Base-by-base conservation (phyloP, 306 rosid genomes). In the Neltuma alba region DNA sequence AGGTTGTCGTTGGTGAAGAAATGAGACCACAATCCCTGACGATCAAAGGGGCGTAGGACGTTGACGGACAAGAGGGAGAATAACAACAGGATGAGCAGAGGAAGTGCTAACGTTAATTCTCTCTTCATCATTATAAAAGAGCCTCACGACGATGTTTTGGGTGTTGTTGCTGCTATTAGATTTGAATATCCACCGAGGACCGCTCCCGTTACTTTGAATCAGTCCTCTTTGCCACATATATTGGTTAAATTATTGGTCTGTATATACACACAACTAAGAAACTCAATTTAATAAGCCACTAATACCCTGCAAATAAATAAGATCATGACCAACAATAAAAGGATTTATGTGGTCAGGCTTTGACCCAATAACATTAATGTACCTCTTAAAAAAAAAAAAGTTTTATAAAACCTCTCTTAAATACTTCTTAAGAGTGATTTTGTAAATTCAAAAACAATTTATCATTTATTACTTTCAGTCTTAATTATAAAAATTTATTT, bases 131-230 rank as follows among this genome's bases (percentile, higher is more conserved):
- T 31, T 52, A 74, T 63, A 21, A 82, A 82, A 37, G 41, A 76
- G 11, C 42, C 41, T 54, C 20, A 70, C 61, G 47, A 41, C 10
- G 7, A 85, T 34, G 66, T 70, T 72, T 9, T 42, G 47, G 3
- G 79, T 69, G 42, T 66, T 74, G 77, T 0, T 45, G 18, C 52
- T 1, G 1, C 52, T 25, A 66, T 72, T 42, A 74, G 75, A 57
- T 48, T 84, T 88, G 82, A 77, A 76, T 89, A 86, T 89, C 97
- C 98, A 81, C 79, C 27, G 50, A 38, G 65, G 68, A 77, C 62
- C 36, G 64, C 57, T 76, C 21, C 18, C 67, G 25, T 69, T 41
- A 44, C 72, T 64, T 21, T 76, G 72, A 76, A 76, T 6, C 14
- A 6, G 64, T 65, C 50, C 7, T 34, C 44, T 27, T 58, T 5